Percentiles rank a stretch among this genome's conserved stretches.
Conservation (phyloP, 805 yeast genomes). For the Yamadazyma paraphyllophila region DNA sequence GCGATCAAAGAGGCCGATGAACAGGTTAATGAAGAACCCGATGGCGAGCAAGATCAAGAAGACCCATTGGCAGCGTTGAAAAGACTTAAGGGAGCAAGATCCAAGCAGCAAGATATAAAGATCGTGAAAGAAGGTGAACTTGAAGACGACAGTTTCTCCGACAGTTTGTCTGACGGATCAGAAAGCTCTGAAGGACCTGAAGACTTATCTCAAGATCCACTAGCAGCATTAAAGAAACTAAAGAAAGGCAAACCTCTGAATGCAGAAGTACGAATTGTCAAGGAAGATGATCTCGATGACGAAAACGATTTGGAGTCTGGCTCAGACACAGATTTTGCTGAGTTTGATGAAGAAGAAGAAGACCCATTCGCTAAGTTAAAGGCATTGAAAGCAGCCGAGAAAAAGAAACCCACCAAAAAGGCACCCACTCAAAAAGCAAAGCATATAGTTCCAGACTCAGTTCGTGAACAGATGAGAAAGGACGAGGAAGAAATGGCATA, state of each 20-base stretch:
- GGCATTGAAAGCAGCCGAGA: constrained; percentile 18
- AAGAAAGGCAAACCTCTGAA: constrained; percentile 9
- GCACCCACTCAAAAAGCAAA: constrained; percentile 13
- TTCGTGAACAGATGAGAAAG: constrained; percentile 46
- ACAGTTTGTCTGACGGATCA: constrained; percentile 6
- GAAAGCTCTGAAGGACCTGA: constrained; percentile 17
- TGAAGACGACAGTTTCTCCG: constrained; percentile 21
- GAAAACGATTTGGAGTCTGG: constrained; percentile 2
- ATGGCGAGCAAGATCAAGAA: constrained; percentile 1
- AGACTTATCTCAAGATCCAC: constrained; percentile 27
- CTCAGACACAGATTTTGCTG: no score
- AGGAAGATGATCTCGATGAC: constrained; percentile 35
- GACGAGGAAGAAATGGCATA: constrained; percentile 80
- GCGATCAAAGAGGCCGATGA: constrained; percentile 7
- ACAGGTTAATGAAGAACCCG: neutral
- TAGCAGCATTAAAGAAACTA: constrained; percentile 18
- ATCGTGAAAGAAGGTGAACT: constrained; percentile 33
- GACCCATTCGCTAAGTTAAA: constrained; percentile 9
- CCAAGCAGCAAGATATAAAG: constrained; percentile 14
- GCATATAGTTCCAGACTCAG: constrained; percentile 33
- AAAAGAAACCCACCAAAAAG: constrained; percentile 12
- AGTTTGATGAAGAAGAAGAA: constrained; percentile 22
- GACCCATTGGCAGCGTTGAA: constrained; percentile 24
- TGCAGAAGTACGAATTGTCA: constrained; percentile 21
- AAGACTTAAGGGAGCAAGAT: constrained; percentile 13